Evolutionary conservation across 805 yeast species (phyloP).

Genomic region (Hemisphaericaspora nanyangensis): DNA sequence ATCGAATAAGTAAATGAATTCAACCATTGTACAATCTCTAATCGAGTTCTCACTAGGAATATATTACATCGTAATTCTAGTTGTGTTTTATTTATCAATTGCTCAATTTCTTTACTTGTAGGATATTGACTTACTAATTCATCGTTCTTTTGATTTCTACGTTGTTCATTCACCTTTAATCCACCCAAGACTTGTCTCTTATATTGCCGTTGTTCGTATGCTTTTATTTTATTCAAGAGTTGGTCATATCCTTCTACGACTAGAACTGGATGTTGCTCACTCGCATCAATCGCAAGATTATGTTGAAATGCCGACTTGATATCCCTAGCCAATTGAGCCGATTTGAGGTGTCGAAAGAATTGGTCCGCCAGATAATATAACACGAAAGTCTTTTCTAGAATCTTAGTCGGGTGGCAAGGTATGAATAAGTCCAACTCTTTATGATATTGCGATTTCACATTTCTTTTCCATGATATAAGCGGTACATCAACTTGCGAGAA

Average conservation of each 20-base stretch:
- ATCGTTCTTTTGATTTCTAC: constrained; percentile 5
- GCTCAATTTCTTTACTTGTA: constrained; percentile 34
- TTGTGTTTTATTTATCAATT: constrained; percentile 42
- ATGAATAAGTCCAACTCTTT: constrained; percentile 46
- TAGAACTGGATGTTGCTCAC: constrained; percentile 29
- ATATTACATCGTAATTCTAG: constrained; percentile 45
- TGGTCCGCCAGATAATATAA: constrained; percentile 46
- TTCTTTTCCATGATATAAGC: constrained; percentile 49
- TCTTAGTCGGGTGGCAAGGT: constrained; percentile 42
- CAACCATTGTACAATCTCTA: constrained; percentile 51
- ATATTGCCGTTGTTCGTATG: constrained; percentile 43
- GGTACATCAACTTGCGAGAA: constrained; percentile 28
- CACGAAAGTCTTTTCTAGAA: constrained; percentile 42
- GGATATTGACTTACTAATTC: constrained; percentile 7
- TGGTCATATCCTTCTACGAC: constrained; percentile 49
- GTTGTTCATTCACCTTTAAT: constrained; percentile 4
- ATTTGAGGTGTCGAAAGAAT: constrained; percentile 24
- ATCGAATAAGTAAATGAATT: constrained; percentile 56
- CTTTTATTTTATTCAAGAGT: constrained; percentile 40
- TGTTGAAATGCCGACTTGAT: constrained; percentile 1
- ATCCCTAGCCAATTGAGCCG: constrained; percentile 1
- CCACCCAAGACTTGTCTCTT: constrained; percentile 29
- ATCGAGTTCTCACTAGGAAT: constrained; percentile 44
- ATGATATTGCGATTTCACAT: constrained; percentile 47
- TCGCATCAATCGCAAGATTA: neutral